Conservation (phyloP, 805 yeast species). For the Candida xiaguanensis region DNA sequence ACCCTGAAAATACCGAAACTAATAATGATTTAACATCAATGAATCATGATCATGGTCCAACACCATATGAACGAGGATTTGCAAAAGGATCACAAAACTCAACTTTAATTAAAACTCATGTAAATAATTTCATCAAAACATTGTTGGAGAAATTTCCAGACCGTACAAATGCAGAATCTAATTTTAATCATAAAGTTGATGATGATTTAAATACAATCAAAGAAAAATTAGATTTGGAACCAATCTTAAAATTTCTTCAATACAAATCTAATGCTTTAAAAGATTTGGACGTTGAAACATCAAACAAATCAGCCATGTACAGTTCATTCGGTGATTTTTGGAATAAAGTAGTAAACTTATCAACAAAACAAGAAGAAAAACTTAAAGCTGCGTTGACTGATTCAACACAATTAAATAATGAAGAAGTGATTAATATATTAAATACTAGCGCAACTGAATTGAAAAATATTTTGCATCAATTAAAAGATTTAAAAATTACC, state of each 20-base stretch:
- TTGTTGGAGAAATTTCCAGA: constrained; percentile 9
- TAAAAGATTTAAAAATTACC: background rate
- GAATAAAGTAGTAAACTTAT: constrained; percentile 20
- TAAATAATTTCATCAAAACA: constrained; percentile 11
- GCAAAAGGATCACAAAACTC: constrained; percentile 30
- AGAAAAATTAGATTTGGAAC: constrained; percentile 31
- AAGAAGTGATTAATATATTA: constrained; percentile 4
- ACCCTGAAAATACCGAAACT: constrained; percentile 1
- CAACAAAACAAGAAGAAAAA: constrained; percentile 25
- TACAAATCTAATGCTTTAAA: constrained; percentile 25
- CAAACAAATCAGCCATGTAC: constrained; percentile 23
- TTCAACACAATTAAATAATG: background rate
- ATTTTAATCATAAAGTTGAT: constrained; percentile 17
- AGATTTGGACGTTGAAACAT: constrained; percentile 20
- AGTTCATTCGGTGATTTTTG: constrained; percentile 26
- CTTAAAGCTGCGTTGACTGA: constrained; percentile 14
- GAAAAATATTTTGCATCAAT: constrained; percentile 2
- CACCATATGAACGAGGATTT: constrained; percentile 35
- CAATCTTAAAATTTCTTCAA: constrained; percentile 26
- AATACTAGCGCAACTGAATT: constrained; percentile 7
- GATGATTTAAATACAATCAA: constrained; percentile 32
- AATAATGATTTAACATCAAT: constrained; percentile 6
- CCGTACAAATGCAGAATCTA: background rate
- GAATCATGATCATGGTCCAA: constrained; percentile 20
- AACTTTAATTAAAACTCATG: constrained; percentile 16